Conservation (phyloP, 2,329 filamentous ascomycete species). For the Magnaporthales sp. region DNA sequence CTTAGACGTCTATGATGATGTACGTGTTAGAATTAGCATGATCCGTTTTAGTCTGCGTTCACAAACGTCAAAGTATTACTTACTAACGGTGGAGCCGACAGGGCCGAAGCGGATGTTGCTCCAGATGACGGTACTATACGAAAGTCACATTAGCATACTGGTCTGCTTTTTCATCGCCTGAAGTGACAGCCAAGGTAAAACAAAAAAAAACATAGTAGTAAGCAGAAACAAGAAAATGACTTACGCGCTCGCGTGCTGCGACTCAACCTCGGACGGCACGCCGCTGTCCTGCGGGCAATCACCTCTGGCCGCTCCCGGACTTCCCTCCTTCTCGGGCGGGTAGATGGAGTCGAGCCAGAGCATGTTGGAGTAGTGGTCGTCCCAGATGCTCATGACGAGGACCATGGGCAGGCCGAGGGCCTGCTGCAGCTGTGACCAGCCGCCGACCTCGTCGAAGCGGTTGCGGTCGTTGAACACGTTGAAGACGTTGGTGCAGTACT, state of each 20-base stretch:
- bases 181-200: not conserved
- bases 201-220: not conserved
- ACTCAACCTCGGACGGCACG: slow-evolving; percentile 32
- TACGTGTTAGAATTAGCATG: not conserved
- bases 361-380: slow-evolving; percentile 43
- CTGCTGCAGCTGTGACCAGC: slow-evolving; percentile 41
- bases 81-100: slow-evolving; percentile 14
- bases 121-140: slow-evolving; percentile 32
- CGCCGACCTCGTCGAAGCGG: slow-evolving; percentile 42
- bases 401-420: slow-evolving; percentile 49
- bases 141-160: slow-evolving; percentile 5
- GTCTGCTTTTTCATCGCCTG: not conserved
- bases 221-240: not conserved
- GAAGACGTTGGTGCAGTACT: slow-evolving; percentile 44
- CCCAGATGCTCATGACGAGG: slow-evolving; percentile 52
- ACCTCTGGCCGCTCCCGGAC: slow-evolving; percentile 35
- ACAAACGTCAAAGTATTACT: not conserved
- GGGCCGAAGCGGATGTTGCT: slow-evolving; percentile 32
- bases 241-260: slow-evolving; percentile 14
- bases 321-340: slow-evolving; percentile 25
- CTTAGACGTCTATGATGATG: not conserved
- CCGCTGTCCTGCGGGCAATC: slow-evolving; percentile 34
- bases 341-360: slow-evolving; percentile 55
- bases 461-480: slow-evolving; percentile 45
- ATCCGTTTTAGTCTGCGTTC: not conserved